Conservation (phyloP, 2,329 filamentous ascomycete species). For the Fusarium sp. region DNA sequence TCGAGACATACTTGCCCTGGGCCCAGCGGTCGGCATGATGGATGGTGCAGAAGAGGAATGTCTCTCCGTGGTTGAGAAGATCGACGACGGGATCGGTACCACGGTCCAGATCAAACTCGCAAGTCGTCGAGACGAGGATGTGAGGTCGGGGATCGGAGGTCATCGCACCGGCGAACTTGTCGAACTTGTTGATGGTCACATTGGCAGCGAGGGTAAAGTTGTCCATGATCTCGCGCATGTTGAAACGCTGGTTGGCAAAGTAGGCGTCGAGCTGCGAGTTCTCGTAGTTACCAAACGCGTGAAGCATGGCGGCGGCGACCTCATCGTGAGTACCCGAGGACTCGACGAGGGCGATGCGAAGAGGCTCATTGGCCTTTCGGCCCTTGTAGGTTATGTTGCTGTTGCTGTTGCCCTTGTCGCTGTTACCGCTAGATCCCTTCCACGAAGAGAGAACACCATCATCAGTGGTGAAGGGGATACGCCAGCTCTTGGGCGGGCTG, state of each 20-base stretch:
- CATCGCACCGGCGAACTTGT: slow-evolving; percentile 28
- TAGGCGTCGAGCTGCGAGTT: slow-evolving; percentile 35
- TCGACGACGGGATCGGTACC: slow-evolving; percentile 27
- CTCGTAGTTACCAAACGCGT: slow-evolving; percentile 39
- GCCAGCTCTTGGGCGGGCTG: slow-evolving; percentile 31
- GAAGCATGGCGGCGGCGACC: slow-evolving; percentile 40
- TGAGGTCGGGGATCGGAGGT: slow-evolving; percentile 27
- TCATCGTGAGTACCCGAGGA: slow-evolving; percentile 43
- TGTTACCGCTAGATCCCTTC: slow-evolving; percentile 19
- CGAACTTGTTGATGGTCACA: slow-evolving; percentile 22
- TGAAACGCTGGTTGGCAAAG: slow-evolving; percentile 40
- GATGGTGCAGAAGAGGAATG: slow-evolving; percentile 42
- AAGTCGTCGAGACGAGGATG: slow-evolving; percentile 44
- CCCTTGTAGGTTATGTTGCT: not conserved
- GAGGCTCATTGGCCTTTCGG: slow-evolving; percentile 21
- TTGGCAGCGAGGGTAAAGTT: slow-evolving; percentile 39
- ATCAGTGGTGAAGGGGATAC: slow-evolving; percentile 39
- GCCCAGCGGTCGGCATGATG: slow-evolving; percentile 44
- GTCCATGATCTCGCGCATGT: slow-evolving; percentile 40
- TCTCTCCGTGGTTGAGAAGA: slow-evolving; percentile 33
- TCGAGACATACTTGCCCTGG: slow-evolving; percentile 33
- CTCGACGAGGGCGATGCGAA: slow-evolving; percentile 42
- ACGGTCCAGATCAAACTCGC: slow-evolving; percentile 40
- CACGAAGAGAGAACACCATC: slow-evolving; percentile 37
- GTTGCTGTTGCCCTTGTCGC: not conserved